Percentiles rank a stretch among this genome's conserved stretches.
phyloP scores from a whole-genome alignment of 768 basidiomycete species.

The Kwoniella botswanensis region DNA sequence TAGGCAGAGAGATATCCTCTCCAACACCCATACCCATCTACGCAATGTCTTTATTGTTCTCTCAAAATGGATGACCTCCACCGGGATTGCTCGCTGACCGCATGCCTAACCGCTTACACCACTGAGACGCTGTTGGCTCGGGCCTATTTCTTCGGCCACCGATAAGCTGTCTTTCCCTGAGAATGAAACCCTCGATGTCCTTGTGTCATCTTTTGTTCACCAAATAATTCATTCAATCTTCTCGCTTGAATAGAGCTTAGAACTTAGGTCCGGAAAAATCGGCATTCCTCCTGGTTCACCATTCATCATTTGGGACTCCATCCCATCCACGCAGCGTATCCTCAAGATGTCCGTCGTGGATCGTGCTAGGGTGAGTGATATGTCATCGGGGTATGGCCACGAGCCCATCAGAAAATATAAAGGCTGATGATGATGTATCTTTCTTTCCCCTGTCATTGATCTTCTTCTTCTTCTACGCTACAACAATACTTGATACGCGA shows the following conservation, averaged over 20 bases:
- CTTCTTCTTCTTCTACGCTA: not conserved
- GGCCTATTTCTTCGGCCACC: not conserved
- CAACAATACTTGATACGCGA: not conserved
- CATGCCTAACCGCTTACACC: not conserved
- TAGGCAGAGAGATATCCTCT: too few species aligned
- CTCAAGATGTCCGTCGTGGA: conserved; percentile 16
- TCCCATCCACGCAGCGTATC: too few species aligned
- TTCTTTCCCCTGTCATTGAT: not conserved
- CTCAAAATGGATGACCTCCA: conserved; percentile 21
- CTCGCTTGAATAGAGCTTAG: not conserved
- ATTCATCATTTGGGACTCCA: too few species aligned
- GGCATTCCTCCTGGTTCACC: not conserved
- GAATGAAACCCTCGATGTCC: not conserved
- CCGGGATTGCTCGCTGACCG: not conserved
- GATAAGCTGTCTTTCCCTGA: not conserved
- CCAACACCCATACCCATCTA: not conserved
- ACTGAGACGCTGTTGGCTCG: not conserved
- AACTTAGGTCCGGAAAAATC: not conserved
- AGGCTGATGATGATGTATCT: not conserved
- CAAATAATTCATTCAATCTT: not conserved
- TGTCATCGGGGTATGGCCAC: not conserved
- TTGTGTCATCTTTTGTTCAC: not conserved
- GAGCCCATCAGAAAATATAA: not conserved
- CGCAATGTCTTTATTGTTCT: conserved; percentile 23
- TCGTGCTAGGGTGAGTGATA: conserved; percentile 15